These are phyloP conservation scores for Aspergillus heteromorphus DNA, from an alignment of 495 filamentous ascomycete species.

Conservation along the genomic window DNA sequence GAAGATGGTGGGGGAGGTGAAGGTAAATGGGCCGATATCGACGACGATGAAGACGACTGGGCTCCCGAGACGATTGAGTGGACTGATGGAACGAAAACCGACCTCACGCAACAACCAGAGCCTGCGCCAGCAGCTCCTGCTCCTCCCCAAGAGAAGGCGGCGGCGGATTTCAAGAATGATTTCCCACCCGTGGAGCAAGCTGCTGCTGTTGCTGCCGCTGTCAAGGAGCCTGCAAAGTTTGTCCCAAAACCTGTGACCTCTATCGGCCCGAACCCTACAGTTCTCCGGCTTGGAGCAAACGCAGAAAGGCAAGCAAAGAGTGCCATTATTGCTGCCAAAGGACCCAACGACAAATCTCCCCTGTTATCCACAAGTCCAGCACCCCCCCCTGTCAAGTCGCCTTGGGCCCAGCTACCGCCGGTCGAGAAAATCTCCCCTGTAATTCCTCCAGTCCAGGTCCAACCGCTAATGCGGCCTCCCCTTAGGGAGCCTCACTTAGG, in stretches of 20 bases:
- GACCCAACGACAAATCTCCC: constrained; percentile 67
- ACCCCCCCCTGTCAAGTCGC: constrained; percentile 74
- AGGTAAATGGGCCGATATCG: constrained; percentile 96
- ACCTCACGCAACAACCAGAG: constrained; percentile 58
- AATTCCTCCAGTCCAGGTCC: constrained; percentile 38
- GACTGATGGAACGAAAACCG: constrained; percentile 94
- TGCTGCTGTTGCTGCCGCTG: neutral
- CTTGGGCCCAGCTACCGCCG: constrained; percentile 82
- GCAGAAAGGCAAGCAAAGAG: constrained; percentile 47
- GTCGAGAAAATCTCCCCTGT: constrained; percentile 75
- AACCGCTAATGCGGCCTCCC: constrained; percentile 22
- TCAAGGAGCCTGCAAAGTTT: constrained; percentile 28
- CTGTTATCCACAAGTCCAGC: constrained; percentile 75
- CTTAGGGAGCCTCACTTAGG: constrained; percentile 28
- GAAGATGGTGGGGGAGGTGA: constrained; percentile 77
- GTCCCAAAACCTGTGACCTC: constrained; percentile 43
- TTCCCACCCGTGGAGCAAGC: constrained; percentile 20
- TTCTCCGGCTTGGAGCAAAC: constrained; percentile 47
- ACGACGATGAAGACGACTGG: constrained; percentile 98
- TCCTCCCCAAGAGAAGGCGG: constrained; percentile 5
- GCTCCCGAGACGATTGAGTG: constrained; percentile 93
- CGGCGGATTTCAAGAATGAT: constrained; percentile 25
- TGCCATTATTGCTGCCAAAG: constrained; percentile 57
- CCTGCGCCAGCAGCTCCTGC: constrained; percentile 22
- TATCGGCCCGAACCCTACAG: constrained; percentile 49